phyloP scores from a whole-genome alignment of 371 early-diverging fungal species.

The Rhizopus delemar region DNA sequence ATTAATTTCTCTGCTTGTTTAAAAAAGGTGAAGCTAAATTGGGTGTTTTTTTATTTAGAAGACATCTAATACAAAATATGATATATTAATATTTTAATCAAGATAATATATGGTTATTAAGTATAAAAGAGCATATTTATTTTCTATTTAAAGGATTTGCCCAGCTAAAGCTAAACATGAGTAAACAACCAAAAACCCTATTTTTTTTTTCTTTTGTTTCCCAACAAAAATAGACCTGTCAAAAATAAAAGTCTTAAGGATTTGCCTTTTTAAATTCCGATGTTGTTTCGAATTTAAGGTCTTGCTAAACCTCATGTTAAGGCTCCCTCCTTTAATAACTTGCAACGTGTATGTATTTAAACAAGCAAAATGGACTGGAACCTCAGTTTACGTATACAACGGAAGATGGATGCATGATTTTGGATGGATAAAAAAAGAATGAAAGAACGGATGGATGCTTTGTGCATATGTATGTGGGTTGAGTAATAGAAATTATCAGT shows the following conservation, averaged over 20 bases:
- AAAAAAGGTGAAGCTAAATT: no score
- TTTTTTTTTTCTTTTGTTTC: no score
- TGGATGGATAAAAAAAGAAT: background rate
- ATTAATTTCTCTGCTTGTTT: no score
- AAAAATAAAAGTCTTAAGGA: background rate
- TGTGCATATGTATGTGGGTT: background rate
- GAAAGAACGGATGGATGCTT: background rate
- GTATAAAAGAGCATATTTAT: no score
- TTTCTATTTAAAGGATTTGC: no score
- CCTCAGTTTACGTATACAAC: conserved; percentile 2
- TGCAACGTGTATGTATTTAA: conserved; percentile 2
- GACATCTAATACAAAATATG: no score
- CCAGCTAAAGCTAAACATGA: no score
- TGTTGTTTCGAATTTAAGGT: background rate
- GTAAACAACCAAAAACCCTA: no score
- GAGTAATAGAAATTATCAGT: background rate
- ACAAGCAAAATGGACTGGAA: background rate
- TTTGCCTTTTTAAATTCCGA: background rate
- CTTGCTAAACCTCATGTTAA: conserved; percentile 2
- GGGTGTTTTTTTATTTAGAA: no score
- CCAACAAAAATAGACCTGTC: no score
- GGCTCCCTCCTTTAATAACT: conserved; percentile 4
- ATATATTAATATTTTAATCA: no score
- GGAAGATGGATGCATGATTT: background rate
- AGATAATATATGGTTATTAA: no score